phyloP scores from a whole-genome alignment of 345 rosid species.

The Xanthoceras sorbifolium region DNA sequence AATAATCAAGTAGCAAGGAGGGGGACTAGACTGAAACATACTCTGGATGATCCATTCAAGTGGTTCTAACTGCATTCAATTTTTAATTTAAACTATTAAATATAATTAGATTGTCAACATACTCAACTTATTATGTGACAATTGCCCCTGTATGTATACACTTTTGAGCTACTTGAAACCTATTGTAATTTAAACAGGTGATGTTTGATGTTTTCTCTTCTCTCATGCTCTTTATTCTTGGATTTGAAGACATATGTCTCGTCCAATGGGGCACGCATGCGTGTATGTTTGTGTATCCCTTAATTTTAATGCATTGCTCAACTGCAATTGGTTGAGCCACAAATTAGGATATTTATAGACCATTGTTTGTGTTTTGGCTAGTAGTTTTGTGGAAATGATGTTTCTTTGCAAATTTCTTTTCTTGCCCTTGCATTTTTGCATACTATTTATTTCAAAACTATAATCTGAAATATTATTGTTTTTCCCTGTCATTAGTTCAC shows the following conservation, averaged over 20 bases:
- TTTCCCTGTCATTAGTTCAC: constrained; percentile 43
- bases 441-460: too few species aligned
- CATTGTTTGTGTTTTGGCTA: not conserved
- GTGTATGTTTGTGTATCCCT: not conserved
- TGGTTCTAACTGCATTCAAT: not conserved
- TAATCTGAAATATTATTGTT: not conserved
- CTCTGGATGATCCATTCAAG: not conserved
- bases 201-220: not conserved
- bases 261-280: not conserved
- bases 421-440: not conserved
- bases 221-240: not conserved
- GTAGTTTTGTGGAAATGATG: not conserved
- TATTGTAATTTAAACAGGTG: not conserved
- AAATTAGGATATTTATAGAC: not conserved
- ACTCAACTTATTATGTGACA: not conserved
- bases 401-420: not conserved
- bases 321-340: not conserved
- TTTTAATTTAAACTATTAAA: too few species aligned
- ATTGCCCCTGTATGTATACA: not conserved
- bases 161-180: too few species aligned
- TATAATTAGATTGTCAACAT: not conserved
- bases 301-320: not conserved
- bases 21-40: not conserved
- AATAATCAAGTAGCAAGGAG: not conserved
- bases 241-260: not conserved